These are phyloP conservation scores for Ceratocystis harringtonii DNA, from an alignment of 2,329 filamentous ascomycete genomes.

Conservation along the genomic window DNA sequence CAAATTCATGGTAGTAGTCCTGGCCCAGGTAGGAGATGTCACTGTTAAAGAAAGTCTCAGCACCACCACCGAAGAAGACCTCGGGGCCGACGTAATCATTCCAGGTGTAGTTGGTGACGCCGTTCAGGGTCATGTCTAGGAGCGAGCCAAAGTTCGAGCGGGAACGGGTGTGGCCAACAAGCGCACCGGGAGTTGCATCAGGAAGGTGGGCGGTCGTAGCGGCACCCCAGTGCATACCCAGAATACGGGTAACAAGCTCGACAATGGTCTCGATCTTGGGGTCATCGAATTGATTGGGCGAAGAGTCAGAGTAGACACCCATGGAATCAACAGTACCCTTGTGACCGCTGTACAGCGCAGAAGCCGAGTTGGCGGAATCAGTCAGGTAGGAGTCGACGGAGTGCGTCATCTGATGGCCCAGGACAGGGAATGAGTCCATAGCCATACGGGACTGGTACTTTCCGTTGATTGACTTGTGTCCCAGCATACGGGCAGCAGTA, in stretches of 20 bases:
- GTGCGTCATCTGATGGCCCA: conserved; percentile 82
- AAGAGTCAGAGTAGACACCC: conserved; percentile 65
- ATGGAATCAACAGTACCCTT: conserved; percentile 73
- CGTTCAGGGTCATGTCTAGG: conserved; percentile 62
- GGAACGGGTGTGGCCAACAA: conserved; percentile 57
- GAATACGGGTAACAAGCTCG: conserved; percentile 58
- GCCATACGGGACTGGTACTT: conserved; percentile 63
- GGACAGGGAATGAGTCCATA: conserved; percentile 70
- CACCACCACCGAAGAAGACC: conserved; percentile 69
- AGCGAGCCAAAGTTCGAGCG: conserved; percentile 56
- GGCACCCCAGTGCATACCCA: conserved; percentile 44
- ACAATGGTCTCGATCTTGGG: conserved; percentile 76
- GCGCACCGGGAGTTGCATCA: conserved; percentile 67
- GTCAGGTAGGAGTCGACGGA: conserved; percentile 76
- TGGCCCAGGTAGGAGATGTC: conserved; percentile 50
- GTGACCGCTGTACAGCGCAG: conserved; percentile 67
- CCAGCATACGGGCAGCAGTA: conserved; percentile 64
- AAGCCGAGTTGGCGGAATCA: conserved; percentile 73
- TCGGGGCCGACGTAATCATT: conserved; percentile 59
- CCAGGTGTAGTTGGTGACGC: conserved; percentile 69
- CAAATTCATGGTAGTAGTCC: conserved; percentile 67
- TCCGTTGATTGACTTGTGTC: conserved; percentile 70
- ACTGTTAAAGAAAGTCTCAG: conserved; percentile 61
- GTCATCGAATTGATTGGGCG: conserved; percentile 58
- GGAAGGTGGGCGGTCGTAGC: conserved; percentile 71